Conservation (phyloP, 2,329 filamentous ascomycete species). For the Pseudogymnoascus sp. region DNA sequence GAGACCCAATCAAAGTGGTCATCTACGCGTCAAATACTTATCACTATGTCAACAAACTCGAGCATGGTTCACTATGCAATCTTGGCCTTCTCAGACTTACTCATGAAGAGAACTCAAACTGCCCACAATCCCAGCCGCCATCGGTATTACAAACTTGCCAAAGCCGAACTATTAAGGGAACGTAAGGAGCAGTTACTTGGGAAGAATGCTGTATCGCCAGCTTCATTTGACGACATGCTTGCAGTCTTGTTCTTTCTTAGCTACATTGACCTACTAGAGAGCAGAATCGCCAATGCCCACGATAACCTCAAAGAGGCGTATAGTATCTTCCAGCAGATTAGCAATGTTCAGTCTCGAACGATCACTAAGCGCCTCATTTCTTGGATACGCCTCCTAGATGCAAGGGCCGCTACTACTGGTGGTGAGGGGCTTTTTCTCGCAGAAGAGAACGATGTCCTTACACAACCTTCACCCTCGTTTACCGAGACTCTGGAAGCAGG, state of each 20-base stretch:
- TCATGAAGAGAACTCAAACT: constrained; percentile 16
- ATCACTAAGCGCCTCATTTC: constrained; percentile 42
- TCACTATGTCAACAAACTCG: constrained; percentile 39
- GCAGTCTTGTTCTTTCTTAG: constrained; percentile 46
- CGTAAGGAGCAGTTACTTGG: constrained; percentile 1
- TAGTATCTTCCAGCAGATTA: constrained; percentile 36
- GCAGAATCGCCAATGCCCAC: constrained; percentile 38
- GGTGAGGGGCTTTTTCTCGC: constrained; percentile 46
- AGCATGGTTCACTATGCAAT: constrained; percentile 40
- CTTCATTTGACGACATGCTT: constrained; percentile 34
- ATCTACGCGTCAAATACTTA: constrained; percentile 39
- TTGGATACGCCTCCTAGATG: constrained; percentile 49
- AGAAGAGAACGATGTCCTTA: constrained; percentile 39
- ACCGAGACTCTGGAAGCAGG: constrained; percentile 27
- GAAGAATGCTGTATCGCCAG: neutral
- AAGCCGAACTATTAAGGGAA: constrained; percentile 5
- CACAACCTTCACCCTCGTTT: constrained; percentile 36
- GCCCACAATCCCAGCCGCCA: constrained; percentile 10
- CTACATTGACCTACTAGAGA: constrained; percentile 43
- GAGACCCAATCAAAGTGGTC: constrained; percentile 46
- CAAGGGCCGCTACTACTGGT: constrained; percentile 46
- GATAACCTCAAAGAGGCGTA: constrained; percentile 43
- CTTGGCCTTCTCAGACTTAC: constrained; percentile 42
- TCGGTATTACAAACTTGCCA: constrained; percentile 13
- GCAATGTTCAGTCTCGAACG: constrained; percentile 30